A percentile compares a stretch with the other conserved stretches of the same genome.
These are phyloP conservation scores for Tetrahymena thermophila DNA, from an alignment of 73 alveolate species.

Conservation along the genomic window DNA sequence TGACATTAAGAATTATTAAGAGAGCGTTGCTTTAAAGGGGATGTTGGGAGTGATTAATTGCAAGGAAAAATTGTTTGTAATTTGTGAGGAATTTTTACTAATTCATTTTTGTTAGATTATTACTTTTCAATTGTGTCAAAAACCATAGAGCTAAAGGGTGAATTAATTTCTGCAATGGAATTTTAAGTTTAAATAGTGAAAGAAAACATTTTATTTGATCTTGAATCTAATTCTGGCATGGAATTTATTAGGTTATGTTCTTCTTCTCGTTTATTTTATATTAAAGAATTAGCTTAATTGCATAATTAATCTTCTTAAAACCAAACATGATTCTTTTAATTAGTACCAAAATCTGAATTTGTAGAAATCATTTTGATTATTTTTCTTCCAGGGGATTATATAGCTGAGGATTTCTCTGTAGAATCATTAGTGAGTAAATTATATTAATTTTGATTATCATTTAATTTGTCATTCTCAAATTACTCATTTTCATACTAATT, in stretches of 20 bases:
- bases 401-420: neutral
- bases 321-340: neutral
- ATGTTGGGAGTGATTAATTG: neutral
- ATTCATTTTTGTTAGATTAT: neutral
- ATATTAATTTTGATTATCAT: neutral
- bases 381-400: neutral
- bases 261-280: neutral
- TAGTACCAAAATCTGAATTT: neutral
- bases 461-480: neutral
- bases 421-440: neutral
- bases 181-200: neutral
- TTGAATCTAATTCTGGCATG: neutral
- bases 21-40: neutral
- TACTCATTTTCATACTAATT: neutral
- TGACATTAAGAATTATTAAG: neutral
- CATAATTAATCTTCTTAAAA: neutral
- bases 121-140: neutral
- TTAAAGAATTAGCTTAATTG: neutral
- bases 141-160: neutral
- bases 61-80: neutral
- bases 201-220: neutral
- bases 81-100: neutral
- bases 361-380: neutral
- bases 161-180: neutral
- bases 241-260: neutral